Evolutionary conservation across 2,329 filamentous ascomycete species (phyloP).

Genomic region (Sclerotinia minor): DNA sequence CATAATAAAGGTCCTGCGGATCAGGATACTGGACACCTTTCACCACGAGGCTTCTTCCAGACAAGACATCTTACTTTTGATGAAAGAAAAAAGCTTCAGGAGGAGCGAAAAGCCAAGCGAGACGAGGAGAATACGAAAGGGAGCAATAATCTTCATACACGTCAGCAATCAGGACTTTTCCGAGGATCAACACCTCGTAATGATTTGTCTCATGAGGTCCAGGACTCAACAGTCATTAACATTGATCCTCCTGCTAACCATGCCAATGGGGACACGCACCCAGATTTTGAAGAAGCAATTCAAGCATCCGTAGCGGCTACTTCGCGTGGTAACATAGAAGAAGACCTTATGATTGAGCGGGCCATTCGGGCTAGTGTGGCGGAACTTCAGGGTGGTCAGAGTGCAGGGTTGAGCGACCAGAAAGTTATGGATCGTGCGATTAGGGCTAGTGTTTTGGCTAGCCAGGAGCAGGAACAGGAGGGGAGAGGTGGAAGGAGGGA

Average conservation of each 20-base stretch:
- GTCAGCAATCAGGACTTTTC: slow-evolving; percentile 35
- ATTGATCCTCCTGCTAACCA: slow-evolving; percentile 19
- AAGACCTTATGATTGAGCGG: slow-evolving; percentile 70
- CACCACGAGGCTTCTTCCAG: slow-evolving; percentile 50
- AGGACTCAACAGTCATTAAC: slow-evolving; percentile 26
- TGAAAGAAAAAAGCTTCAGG: slow-evolving; percentile 53
- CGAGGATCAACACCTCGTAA: slow-evolving; percentile 30
- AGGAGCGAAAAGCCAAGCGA: slow-evolving; percentile 46
- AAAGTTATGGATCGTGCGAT: slow-evolving; percentile 52
- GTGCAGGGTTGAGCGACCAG: slow-evolving; percentile 39
- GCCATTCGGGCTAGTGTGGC: slow-evolving; percentile 72
- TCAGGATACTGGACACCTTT: slow-evolving; percentile 32
- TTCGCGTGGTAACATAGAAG: slow-evolving; percentile 65
- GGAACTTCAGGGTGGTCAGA: slow-evolving; percentile 50
- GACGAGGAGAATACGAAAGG: slow-evolving; percentile 36
- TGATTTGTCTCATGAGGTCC: slow-evolving; percentile 32
- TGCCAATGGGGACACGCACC: slow-evolving; percentile 45
- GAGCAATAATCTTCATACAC: slow-evolving; percentile 28
- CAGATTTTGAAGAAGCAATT: slow-evolving; percentile 72
- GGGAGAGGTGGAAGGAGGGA: slow-evolving; percentile 19
- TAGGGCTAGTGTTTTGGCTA: slow-evolving; percentile 47
- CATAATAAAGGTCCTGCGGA: slow-evolving; percentile 39
- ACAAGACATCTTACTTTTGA: slow-evolving; percentile 52
- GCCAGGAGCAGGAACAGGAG: slow-evolving; percentile 3
- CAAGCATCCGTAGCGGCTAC: slow-evolving; percentile 67